These are phyloP conservation scores for Tetrapisispora nanseiensis DNA, from an alignment of 805 yeast genomes.

Conservation along the genomic window DNA sequence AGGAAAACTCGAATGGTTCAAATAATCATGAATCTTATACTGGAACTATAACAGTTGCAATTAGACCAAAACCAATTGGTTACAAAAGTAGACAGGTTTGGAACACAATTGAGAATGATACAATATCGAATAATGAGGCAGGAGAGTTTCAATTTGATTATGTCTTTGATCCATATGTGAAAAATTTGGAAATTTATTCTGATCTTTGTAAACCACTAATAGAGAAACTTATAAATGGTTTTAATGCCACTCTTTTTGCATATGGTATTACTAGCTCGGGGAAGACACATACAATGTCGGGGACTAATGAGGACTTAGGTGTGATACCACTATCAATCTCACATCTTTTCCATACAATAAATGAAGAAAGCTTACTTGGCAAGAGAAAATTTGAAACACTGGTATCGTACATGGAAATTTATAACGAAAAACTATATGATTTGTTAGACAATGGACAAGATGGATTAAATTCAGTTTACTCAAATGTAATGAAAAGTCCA, in stretches of 20 bases:
- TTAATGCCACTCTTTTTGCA: slow-evolving; percentile 83
- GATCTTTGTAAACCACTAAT: slow-evolving; percentile 44
- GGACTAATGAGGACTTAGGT: slow-evolving; percentile 53
- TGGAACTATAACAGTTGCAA: slow-evolving; percentile 66
- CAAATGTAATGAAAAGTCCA: slow-evolving; percentile 5
- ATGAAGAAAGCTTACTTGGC: slow-evolving; percentile 14
- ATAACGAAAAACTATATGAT: slow-evolving; percentile 81
- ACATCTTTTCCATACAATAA: slow-evolving; percentile 37
- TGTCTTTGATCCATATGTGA: slow-evolving; percentile 51
- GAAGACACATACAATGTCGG: slow-evolving; percentile 81
- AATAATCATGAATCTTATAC: slow-evolving; percentile 33
- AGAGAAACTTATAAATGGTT: slow-evolving; percentile 56
- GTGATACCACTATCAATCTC: slow-evolving; percentile 59
- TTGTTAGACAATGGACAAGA: slow-evolving; percentile 34
- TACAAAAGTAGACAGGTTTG: slow-evolving; percentile 21
- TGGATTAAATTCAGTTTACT: not conserved
- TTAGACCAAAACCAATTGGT: slow-evolving; percentile 64
- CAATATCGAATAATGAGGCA: slow-evolving; percentile 46
- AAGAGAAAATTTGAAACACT: slow-evolving; percentile 36
- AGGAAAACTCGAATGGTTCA: not conserved
- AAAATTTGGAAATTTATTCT: slow-evolving; percentile 54
- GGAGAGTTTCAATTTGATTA: slow-evolving; percentile 70
- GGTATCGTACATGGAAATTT: slow-evolving; percentile 75
- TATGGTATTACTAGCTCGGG: slow-evolving; percentile 95
- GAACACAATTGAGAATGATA: slow-evolving; percentile 19